phyloP scores from a whole-genome alignment of 257 asterid genomes.

The Oldenlandia corymbosa region DNA sequence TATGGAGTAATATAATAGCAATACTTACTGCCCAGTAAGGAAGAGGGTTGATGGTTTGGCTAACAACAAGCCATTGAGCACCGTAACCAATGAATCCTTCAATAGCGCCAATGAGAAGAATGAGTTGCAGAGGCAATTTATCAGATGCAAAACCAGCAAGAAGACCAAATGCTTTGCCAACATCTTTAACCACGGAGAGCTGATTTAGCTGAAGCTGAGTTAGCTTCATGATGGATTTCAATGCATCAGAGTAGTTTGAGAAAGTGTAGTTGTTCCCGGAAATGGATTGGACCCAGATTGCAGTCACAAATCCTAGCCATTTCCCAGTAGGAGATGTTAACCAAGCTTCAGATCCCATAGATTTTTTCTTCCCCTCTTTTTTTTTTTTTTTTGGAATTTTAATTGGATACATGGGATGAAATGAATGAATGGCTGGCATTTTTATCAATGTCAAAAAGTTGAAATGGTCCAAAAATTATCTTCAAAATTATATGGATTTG shows the following conservation, averaged over 20 bases:
- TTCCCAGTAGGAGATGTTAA: constrained; percentile 16
- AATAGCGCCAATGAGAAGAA: constrained; percentile 20
- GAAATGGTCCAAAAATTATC: background rate
- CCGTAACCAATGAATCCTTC: constrained; percentile 27
- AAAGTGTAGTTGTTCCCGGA: constrained; percentile 28
- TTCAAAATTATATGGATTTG: too few relatives aligned
- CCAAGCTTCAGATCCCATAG: constrained; percentile 7
- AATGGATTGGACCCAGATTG: constrained; percentile 27
- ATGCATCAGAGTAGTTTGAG: constrained; percentile 22
- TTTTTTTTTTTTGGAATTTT: too few relatives aligned
- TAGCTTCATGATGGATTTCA: constrained; percentile 23
- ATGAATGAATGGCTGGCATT: too few relatives aligned
- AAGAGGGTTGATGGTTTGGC: constrained; percentile 18
- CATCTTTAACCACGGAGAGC: constrained; percentile 26
- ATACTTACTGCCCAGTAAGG: constrained; percentile 27
- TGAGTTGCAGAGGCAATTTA: constrained; percentile 4
- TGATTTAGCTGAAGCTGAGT: constrained; percentile 29
- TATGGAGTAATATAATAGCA: too few relatives aligned
- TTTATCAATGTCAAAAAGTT: background rate
- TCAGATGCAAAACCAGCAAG: constrained; percentile 25
- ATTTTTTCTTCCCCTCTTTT: too few relatives aligned
- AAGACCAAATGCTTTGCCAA: constrained; percentile 26
- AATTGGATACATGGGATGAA: too few relatives aligned
- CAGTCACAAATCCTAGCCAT: constrained; percentile 28
- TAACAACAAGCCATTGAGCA: constrained; percentile 23